Evolutionary conservation across 306 rosid species (phyloP).

Genomic region (Rosa rugosa): DNA sequence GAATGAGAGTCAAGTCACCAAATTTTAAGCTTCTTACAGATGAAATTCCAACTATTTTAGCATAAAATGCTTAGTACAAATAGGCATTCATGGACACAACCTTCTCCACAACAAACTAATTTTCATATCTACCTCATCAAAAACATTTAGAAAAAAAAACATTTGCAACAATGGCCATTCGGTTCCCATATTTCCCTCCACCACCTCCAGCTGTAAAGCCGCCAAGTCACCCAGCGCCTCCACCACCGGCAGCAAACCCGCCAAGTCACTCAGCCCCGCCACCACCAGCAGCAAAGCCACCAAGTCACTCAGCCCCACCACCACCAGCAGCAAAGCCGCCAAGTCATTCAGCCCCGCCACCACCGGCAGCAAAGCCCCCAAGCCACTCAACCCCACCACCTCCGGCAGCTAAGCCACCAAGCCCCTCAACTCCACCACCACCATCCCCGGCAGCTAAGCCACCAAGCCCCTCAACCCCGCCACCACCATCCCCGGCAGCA

Average conservation of each 20-base stretch:
- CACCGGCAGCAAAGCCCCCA: not conserved
- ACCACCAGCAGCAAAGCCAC: constrained; percentile 28
- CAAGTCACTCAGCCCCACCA: constrained; percentile 15
- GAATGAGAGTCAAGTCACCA: constrained; percentile 62
- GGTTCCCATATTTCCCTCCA: constrained; percentile 39
- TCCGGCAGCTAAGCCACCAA: not conserved
- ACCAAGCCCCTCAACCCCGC: constrained; percentile 3
- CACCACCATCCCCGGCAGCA: not conserved
- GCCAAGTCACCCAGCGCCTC: constrained; percentile 5
- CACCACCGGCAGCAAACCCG: constrained; percentile 15
- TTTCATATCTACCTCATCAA: not conserved
- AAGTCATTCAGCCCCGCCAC: constrained; percentile 8
- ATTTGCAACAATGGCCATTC: constrained; percentile 43
- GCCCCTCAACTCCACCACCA: constrained; percentile 5
- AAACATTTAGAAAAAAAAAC: not conserved
- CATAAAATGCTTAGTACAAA: constrained; percentile 33
- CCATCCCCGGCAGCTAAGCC: not conserved
- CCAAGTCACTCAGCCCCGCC: constrained; percentile 4
- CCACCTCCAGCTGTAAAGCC: constrained; percentile 18
- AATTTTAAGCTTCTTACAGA: constrained; percentile 12
- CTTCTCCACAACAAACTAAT: constrained; percentile 19
- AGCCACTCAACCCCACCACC: constrained; percentile 16
- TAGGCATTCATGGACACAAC: constrained; percentile 14
- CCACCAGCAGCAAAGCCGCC: not conserved
- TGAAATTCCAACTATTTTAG: constrained; percentile 12